Base-by-base conservation (phyloP, 108 stramenopile species). In the Nannochloropsis salina region DNA sequence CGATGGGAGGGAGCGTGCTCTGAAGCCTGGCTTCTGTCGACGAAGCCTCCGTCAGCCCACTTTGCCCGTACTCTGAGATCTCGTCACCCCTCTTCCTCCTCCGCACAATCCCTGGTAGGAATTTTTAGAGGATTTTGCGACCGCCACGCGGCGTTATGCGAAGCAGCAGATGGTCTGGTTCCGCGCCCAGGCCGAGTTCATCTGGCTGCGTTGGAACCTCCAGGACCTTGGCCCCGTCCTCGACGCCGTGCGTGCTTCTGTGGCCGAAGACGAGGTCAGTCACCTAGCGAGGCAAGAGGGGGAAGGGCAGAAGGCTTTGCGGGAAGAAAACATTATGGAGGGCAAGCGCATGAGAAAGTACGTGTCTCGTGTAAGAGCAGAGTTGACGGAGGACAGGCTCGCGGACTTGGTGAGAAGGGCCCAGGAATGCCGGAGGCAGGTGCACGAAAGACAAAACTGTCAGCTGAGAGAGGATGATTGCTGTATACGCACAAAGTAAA, bases 151-250 rank as follows among this genome's bases (percentile, higher is more conserved):
- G 47, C 93, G 93, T 80, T 98, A 98, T 89, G 95, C 96, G 51
- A 94, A 94, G 86, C 93, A 95, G 85, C 97, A 98, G 90, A 94
- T 97, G 94, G 92, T 95, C 86, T 98, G 97, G 97, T 97, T 94
- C 89, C 94, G 83, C 92, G 94, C 80, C 93, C 95, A 84, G 83
- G 90, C 47, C 4, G 84, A 44, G 6, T 88, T 81, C 51, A 82
- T 42, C 18, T 88, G 88, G 87, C 80, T 84, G 47, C 45, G 44
- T 21, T 88, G 87, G 87, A 45, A 80, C 84, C 81, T 88, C 20
- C 83, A 79, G 9, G 44, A 44, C 41, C 22, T 44, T 9, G 6
- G 18, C 12, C 44, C 83, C 44, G 83, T 20, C 44, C 44, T 44
- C 44, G 83, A 12, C 42, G 20, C 82, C 82, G 15, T 82, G 5